Base-by-base conservation (phyloP, 495 filamentous ascomycete genomes). In the Symbiotaphrina buchneri region DNA sequence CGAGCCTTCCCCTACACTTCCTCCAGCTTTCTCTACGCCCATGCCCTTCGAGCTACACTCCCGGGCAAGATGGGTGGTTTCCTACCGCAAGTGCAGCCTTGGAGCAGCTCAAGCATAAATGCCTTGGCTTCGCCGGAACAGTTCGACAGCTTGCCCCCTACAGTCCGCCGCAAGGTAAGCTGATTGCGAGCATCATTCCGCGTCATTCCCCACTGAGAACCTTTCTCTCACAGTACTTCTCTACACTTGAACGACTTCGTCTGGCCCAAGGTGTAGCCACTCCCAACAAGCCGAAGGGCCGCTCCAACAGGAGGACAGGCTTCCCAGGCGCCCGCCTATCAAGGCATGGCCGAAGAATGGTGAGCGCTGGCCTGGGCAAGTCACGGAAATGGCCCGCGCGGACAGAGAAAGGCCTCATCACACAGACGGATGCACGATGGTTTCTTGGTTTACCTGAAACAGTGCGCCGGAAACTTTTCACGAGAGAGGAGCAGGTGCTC, bases 391-490 rank as follows among this genome's bases (percentile, higher is more conserved):
- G n/a, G n/a, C 1, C 18, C 27, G 16, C 17, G 22, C 3, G 11
- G 31, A 6, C 31, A 18, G 15, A 35, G 25, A 14, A 32, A 32
- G 11, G 28, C 24, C 5, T 32, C 17, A 35, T 36, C 13, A 36
- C 58, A 16, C 51, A 59, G 29, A 54, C 57, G n/a, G 72, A 82
- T 42, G 70, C 67, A 30, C 62, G 67, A 46, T 85, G 73, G 58
- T 80, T 71, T 41, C 53, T 70, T 25, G 60, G 57, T 28, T 60
- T 81, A 18, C 74, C 80, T 18, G 62, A 74, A 34, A 81, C 76
- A 43, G 54, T 84, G 27, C 64, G 68, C 40, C 59, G 63, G 43
- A 68, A 60, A 39, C 68, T 76, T 39, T 79, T 80, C 48, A 71
- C 71, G 8, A 57, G 52, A 28, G 75, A 84, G 47, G 76, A 90